Evolutionary conservation across 2,329 filamentous ascomycete species (phyloP), one percentile per base, ranked within the genome.

Genomic region (Penicillium olsonii): DNA sequence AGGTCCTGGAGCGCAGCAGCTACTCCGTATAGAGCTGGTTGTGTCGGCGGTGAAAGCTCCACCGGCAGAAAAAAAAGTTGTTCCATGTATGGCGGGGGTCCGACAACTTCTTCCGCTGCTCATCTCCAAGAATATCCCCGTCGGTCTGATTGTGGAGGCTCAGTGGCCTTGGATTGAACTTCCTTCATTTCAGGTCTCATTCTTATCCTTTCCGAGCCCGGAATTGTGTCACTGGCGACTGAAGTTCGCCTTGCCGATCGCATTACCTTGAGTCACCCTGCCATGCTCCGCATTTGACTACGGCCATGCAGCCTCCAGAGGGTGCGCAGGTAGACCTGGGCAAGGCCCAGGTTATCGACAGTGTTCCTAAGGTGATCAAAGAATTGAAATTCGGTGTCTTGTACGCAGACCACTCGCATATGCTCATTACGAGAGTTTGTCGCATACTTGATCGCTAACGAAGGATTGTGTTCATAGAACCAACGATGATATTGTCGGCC

Each of bases 351-450:
- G 87, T 96, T 69, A 83, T 90, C 45, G 91, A 96, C 74, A 85
- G 86, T 68, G 81, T 90, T 48, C 92, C 92, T 27, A 95, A 95
- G 78, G 87, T 90, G 65, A 95, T 96, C 77, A 91, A 87, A 70
- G 87, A 91, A 67, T 83, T 97, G 69, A 92, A 95, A 68, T 97
- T 97, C 72, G 92, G 92, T 66, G 89, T 97, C 55, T 84, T 95
- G 85, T 92, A 76, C 61, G 82, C 65, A 47, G 49, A 65, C 49
- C 68, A 63, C 37, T 43, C 41, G 24, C 38, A 35, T 29, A 18
- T 44, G 42, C 42, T 48, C 44, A 20, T 31, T 37, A 35, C 37
- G 26, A 41, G 14, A 27, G 31, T 50, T 41, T 50, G 40, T 45
- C 46, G 53, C 42, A 35, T 34, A 50, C 47, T 15, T 37, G 40